phyloP scores from a whole-genome alignment of 192 early-diverging fungal species.

The Coemansia sp. region DNA sequence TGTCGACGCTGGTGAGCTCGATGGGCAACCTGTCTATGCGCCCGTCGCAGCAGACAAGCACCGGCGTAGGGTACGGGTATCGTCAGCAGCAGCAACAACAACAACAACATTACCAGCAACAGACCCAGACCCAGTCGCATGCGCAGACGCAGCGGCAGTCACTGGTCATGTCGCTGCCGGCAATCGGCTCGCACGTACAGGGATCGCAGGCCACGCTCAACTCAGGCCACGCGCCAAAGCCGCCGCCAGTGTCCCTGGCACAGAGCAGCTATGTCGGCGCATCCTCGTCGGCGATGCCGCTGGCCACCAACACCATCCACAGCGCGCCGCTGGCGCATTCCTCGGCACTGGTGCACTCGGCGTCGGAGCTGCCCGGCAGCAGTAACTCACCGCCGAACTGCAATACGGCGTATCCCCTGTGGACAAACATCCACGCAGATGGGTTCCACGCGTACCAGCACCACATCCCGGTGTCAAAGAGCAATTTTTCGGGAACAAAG shows the following conservation, averaged over 20 bases:
- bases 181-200: constrained; percentile 13
- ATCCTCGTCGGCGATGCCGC: not conserved
- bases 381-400: not conserved
- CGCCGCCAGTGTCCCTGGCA: not conserved
- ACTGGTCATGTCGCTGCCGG: constrained; percentile 12
- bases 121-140: no score
- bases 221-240: constrained; percentile 3
- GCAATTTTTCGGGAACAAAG: constrained; percentile 37
- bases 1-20: constrained; percentile 30
- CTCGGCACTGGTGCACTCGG: not conserved
- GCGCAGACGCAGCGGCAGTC: constrained; percentile 8
- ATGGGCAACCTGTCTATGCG: constrained; percentile 35
- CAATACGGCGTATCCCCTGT: constrained; percentile 20
- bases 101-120: no score
- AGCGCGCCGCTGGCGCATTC: constrained; percentile 7
- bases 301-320: not conserved
- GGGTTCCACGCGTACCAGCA: constrained; percentile 36
- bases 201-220: constrained; percentile 13
- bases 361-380: constrained; percentile 6
- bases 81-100: constrained; percentile 11
- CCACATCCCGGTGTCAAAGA: constrained; percentile 31
- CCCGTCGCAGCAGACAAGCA: not conserved
- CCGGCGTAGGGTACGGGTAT: not conserved
- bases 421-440: constrained; percentile 28
- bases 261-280: not conserved